A percentile compares a stretch with the other conserved stretches of the same genome.
Evolutionary conservation across 2,329 filamentous ascomycete genomes (phyloP).

Genomic region (Tolypocladium inflatum): DNA sequence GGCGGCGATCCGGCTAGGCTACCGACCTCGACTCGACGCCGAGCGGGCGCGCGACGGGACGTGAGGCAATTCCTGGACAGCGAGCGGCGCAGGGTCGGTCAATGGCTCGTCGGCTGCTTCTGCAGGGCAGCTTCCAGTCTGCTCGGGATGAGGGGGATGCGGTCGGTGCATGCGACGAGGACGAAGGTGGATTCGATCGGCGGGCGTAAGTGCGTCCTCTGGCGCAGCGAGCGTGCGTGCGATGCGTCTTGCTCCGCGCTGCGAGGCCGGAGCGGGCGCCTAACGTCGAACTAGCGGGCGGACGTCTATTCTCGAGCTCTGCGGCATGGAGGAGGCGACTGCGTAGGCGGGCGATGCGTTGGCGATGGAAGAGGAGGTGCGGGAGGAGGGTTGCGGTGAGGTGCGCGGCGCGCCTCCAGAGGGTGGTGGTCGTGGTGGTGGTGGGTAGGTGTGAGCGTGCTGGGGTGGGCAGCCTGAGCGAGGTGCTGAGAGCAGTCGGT

Average conservation of each 20-base stretch:
- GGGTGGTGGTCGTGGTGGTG: not conserved
- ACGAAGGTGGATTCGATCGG: not conserved
- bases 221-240: not conserved
- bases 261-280: not conserved
- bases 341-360: not conserved
- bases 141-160: not conserved
- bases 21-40: not conserved
- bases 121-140: not conserved
- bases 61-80: not conserved
- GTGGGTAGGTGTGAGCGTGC: not conserved
- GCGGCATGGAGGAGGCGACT: not conserved
- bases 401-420: not conserved
- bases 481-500: not conserved
- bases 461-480: not conserved
- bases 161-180: not conserved
- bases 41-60: not conserved
- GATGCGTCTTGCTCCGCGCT: not conserved
- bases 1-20: not conserved
- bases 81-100: not conserved
- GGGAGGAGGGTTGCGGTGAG: not conserved
- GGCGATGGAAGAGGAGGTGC: not conserved
- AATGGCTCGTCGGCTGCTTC: not conserved
- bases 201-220: not conserved
- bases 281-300: not conserved
- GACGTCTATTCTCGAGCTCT: not conserved